Evolutionary conservation across 1,284 basidiomycete species (phyloP).

Genomic region (Fomitiporia mediterranea): DNA sequence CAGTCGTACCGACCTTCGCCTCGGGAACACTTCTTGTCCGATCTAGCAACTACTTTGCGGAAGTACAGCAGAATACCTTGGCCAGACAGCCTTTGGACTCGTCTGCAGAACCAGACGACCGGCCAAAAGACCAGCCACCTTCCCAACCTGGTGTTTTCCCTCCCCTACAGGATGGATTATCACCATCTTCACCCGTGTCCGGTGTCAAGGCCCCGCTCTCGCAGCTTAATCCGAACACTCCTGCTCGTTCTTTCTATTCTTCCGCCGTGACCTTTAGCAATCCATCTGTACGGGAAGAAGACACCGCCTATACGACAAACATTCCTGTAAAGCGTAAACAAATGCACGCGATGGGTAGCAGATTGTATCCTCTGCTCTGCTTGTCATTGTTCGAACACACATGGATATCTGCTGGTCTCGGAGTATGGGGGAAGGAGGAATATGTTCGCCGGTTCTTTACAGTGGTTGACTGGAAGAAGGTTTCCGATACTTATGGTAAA

Average conservation of each 20-base stretch:
- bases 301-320: not conserved
- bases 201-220: slow-evolving; percentile 26
- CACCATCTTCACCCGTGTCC: slow-evolving; percentile 31
- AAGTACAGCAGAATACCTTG: not conserved
- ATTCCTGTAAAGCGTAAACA: not conserved
- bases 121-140: not conserved
- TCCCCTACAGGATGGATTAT: slow-evolving; percentile 3
- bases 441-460: slow-evolving; percentile 91
- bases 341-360: not conserved
- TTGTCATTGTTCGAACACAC: slow-evolving; percentile 88
- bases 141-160: not conserved
- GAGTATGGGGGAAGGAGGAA: slow-evolving; percentile 90
- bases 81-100: not conserved
- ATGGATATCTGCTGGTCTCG: slow-evolving; percentile 86
- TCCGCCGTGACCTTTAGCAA: not conserved
- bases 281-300: not conserved
- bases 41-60: slow-evolving; percentile 33
- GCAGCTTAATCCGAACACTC: slow-evolving; percentile 27
- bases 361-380: slow-evolving; percentile 70
- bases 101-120: not conserved
- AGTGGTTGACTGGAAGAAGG: slow-evolving; percentile 81
- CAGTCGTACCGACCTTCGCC: slow-evolving; percentile 82
- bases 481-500: slow-evolving; percentile 35
- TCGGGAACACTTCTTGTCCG: slow-evolving; percentile 85
- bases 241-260: slow-evolving; percentile 26